A percentile compares a stretch with the other conserved stretches of the same genome.
Conservation (phyloP, 169 alveolate genomes). For the Plasmodium vivax region DNA sequence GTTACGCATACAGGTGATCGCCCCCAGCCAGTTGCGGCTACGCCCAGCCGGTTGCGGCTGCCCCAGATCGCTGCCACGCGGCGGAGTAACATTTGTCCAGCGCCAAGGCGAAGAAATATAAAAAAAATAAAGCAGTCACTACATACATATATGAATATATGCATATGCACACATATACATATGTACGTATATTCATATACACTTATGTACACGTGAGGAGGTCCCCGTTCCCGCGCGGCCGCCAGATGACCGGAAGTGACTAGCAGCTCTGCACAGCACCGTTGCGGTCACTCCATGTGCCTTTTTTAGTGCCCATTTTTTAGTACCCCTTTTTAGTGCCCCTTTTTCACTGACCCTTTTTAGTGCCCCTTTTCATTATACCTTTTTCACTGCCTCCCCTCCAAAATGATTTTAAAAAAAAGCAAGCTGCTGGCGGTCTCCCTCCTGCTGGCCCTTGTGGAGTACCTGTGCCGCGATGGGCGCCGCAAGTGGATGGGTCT, state of each 20-base stretch:
- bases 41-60: no score
- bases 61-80: background rate
- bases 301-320: background rate
- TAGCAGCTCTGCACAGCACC: background rate
- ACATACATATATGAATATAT: no score
- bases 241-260: background rate
- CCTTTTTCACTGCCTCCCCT: background rate
- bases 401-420: conserved; percentile 39
- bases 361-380: background rate
- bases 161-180: no score
- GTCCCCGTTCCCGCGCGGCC: background rate
- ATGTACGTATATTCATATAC: no score
- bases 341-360: no score
- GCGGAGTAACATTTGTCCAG: background rate
- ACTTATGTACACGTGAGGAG: background rate
- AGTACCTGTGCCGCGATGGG: background rate
- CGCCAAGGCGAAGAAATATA: background rate
- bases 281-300: background rate
- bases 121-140: background rate
- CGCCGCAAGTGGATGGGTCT: background rate
- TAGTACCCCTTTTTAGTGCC: no score
- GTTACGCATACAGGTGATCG: background rate
- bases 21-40: background rate
- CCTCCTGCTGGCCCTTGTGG: background rate
- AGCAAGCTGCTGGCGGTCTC: background rate